Evolutionary conservation across 495 filamentous ascomycete species (phyloP), one percentile per base, ranked within the genome.

Genomic region (Hypomontagnella submonticulosa): DNA sequence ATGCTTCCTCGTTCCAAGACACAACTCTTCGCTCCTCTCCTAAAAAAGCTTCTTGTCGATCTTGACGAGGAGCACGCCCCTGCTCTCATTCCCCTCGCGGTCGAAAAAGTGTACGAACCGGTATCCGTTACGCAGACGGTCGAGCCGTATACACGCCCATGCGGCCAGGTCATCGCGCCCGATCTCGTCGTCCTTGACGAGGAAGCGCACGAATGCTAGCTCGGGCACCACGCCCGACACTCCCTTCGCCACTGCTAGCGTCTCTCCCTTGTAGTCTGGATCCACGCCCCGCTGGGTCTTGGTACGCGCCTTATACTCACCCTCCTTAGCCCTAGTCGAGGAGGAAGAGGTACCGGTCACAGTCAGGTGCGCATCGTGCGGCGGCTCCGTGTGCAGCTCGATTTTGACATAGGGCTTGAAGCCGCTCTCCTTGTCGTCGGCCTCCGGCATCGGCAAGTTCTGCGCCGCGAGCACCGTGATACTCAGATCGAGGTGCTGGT

Each of bases 81-180:
- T 80, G 16, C 83, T 86, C 55, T 84, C 76, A 11, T 78, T 65
- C 1, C 92, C 92, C 40, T 86, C 78, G 8, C 75, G 77, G 71
- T 94, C 86, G 33, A 88, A 74, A 23, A 98, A 75, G 51, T 87
- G 89, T 37, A 98, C 77, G 57, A 97, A 87, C 12, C 92, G 83
- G 63, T 90, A 90, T 1, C 94, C 94, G 36, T 82, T 72, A 44
- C 86, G 84, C 52, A 97, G 74, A 12, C 91, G 84, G 76, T 97
- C 92, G 0, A 97, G 84, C 15, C 92, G 82, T 55, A 96, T 87
- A 71, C 92, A 96, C 6, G 91, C 87, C 94, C 94, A 98, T 9
- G 88, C 92, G 15, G 90, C 91, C 36, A 96, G 71, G 46, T 88
- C 80, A 65, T 97, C 92, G 58, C 84, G 82, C 2, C 87, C 87